These are phyloP conservation scores for Saussurea involucrata DNA, from an alignment of 129 eudicot species.

Conservation along the genomic window DNA sequence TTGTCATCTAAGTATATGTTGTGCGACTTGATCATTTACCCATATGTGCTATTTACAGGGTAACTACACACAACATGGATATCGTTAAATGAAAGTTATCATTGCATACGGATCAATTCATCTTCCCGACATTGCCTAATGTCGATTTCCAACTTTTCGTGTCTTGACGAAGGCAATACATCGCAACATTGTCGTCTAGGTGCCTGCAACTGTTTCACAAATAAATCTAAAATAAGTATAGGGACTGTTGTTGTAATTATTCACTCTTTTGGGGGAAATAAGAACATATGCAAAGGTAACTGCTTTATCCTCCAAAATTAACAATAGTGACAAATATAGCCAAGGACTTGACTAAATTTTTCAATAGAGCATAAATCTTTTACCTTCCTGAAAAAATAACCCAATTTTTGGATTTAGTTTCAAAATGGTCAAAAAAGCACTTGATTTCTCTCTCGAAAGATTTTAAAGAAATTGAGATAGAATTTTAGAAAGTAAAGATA, in stretches of 20 bases:
- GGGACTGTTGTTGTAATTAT: background rate
- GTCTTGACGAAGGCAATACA: conserved; percentile 43
- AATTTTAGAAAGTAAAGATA: background rate
- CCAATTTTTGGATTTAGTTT: background rate
- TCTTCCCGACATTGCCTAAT: conserved; percentile 69
- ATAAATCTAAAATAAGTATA: background rate
- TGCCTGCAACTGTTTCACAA: conserved; percentile 49
- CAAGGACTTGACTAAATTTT: background rate
- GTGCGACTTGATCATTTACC: background rate
- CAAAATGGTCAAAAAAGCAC: background rate
- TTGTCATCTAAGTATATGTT: background rate
- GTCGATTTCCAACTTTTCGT: conserved; percentile 43
- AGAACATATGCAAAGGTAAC: background rate
- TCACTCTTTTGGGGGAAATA: background rate
- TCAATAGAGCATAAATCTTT: background rate
- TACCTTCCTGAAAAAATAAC: background rate
- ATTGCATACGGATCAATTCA: conserved; percentile 53
- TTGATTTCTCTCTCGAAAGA: background rate
- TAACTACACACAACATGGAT: background rate
- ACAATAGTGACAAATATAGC: background rate
- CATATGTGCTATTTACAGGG: conserved; percentile 16
- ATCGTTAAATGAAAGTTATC: background rate
- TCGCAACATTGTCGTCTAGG: conserved; percentile 88
- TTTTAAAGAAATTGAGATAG: background rate
- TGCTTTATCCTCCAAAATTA: background rate